Conservation (phyloP, 2,329 filamentous ascomycete genomes). For the Clarireedia hainanense region DNA sequence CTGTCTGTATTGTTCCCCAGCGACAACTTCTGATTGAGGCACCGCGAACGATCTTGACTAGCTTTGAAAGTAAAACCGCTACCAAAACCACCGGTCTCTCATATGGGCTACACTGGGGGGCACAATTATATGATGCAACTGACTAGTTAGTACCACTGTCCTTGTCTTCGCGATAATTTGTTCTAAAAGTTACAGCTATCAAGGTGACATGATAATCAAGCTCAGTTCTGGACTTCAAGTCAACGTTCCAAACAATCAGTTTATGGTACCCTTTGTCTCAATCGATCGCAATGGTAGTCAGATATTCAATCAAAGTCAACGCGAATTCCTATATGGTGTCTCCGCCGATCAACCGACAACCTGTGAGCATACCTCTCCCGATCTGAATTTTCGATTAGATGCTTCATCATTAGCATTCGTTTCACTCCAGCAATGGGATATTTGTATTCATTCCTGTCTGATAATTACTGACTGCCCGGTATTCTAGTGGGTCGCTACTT, state of each 20-base stretch:
- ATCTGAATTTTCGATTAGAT: too few species aligned
- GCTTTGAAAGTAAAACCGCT: not conserved
- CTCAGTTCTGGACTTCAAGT: not conserved
- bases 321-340: not conserved
- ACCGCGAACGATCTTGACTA: not conserved
- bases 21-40: constrained; percentile 1
- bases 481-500: not conserved
- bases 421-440: too few species aligned
- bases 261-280: not conserved
- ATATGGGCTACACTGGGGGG: not conserved
- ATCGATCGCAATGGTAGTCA: not conserved
- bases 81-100: not conserved
- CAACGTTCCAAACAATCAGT: not conserved
- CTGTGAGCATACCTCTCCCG: too few species aligned
- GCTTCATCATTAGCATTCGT: too few species aligned
- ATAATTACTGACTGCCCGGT: too few species aligned
- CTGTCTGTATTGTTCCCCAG: constrained; percentile 1
- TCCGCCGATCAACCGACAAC: not conserved
- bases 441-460: too few species aligned
- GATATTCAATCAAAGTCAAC: not conserved
- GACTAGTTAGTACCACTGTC: not conserved
- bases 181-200: not conserved
- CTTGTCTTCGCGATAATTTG: too few species aligned
- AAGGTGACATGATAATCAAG: not conserved
- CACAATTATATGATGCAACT: not conserved